Base-by-base conservation (phyloP, 2,329 filamentous ascomycete species). In the Drechslera avenae region DNA sequence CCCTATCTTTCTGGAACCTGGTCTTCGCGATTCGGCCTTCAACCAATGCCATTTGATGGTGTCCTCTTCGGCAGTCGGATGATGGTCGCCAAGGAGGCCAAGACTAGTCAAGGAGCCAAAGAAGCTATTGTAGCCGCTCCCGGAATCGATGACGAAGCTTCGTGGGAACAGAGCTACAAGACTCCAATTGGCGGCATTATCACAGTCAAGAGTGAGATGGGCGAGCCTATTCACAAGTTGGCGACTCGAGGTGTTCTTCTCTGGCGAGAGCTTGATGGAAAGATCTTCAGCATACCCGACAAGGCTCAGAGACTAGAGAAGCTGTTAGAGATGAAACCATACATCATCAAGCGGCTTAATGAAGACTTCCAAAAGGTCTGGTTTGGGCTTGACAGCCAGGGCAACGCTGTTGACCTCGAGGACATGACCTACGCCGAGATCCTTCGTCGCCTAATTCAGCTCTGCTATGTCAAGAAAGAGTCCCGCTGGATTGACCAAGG, bases 311-410 rank as follows among this genome's bases (percentile, higher is more conserved):
- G 91, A 34, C 81, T 96, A 17, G 83, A 88, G 2, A 91, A 94
- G 76, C 82, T 97, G 34, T 90, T 91, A 80, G 95, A 94, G 79
- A 87, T 89, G 71, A 87, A 90, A 44, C 86, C 90, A 40, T 88
- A 96, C 77, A 96, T 96, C 74, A 96, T 97, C 78, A 88, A 92
- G 81, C 94, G 93, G 75, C 85, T 97, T 64, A 97, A 97, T 68
- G 91, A 92, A 59, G 91, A 97, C 73, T 97, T 92, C 81, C 91
- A 96, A 65, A 96, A 96, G 79, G 90, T 95, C 9, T 97, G 92
- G 92, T 97, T 97, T 67, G 92, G 91, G 46, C 86, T 87, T 62
- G 94, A 96, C 78, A 85, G 86, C 68, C 83, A 83, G 42, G 90
- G 91, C 46, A 81, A 92, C 72, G 85, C 90, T 7, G 89, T 92